A percentile compares a stretch with the other conserved stretches of the same genome.
phyloP scores from a whole-genome alignment of 2,329 filamentous ascomycete genomes.

The Penicillium sp. region DNA sequence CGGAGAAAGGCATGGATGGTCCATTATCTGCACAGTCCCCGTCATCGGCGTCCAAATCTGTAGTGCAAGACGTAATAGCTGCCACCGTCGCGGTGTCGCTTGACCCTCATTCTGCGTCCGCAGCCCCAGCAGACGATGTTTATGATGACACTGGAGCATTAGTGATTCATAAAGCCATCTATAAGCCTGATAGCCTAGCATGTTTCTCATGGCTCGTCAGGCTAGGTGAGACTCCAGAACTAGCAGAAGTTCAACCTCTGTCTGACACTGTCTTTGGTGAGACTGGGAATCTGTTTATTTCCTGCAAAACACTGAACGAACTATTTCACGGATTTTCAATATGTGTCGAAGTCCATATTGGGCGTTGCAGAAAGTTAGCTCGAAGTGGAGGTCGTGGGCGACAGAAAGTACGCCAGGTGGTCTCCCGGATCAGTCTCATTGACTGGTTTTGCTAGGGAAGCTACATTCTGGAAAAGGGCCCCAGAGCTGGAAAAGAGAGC shows the following conservation, averaged over 20 bases:
- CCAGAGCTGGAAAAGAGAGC: neutral
- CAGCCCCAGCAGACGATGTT: neutral
- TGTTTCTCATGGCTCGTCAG: neutral
- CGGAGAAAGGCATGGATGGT: too few species aligned
- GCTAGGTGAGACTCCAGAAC: neutral
- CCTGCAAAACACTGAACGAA: neutral
- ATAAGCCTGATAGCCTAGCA: neutral
- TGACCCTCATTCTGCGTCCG: neutral
- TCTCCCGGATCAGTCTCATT: conserved; percentile 7
- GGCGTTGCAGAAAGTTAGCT: neutral
- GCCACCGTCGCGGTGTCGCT: neutral
- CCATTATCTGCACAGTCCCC: neutral
- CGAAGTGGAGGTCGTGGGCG: neutral
- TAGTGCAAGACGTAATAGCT: neutral
- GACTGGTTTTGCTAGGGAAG: conserved; percentile 2
- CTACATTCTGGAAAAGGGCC: neutral
- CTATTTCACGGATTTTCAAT: neutral
- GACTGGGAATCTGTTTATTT: neutral
- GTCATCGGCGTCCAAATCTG: neutral
- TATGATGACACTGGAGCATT: conserved; percentile 5
- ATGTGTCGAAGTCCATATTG: neutral
- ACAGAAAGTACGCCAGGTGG: conserved; percentile 8
- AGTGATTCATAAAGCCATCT: neutral
- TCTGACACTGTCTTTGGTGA: neutral
- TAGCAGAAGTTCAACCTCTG: neutral